Base-by-base conservation (phyloP, 306 rosid genomes). In the Glycine soja region DNA sequence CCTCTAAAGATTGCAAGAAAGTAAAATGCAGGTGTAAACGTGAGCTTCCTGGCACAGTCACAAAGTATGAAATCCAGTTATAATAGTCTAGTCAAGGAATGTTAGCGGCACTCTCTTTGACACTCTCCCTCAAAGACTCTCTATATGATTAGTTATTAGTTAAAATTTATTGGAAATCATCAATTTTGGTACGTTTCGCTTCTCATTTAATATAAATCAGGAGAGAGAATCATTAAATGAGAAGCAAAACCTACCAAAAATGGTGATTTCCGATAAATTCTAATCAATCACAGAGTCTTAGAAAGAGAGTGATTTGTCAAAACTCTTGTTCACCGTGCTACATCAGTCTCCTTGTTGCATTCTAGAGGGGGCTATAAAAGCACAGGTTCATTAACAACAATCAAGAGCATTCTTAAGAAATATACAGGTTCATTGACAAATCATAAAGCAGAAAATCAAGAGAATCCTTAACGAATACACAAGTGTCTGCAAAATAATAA, bases 351-450 rank as follows among this genome's bases (percentile, higher is more conserved):
- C 46, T 58, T 24, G 47, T 63, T 40, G 47, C 47, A 78, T 19
- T 68, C 70, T 32, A 13, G 43, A 4, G 34, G 67, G 76, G 52
- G 12, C 11, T 30, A 53, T 45, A 59, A 34, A 80, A 43, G 30
- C 32, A 45, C 13, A 84, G 57, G 50, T 51, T 62, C 30, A 14
- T 30, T 19, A 47, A 48, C 51, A 18, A 62, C 75, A 52, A 76
- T 54, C 52, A 76, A 61, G 45, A 24, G 57, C 9, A 66, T 38
- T 15, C 15, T 36, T 65, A 15, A 63, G 61, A 47, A 66, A 61
- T 57, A 81, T 59, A 70, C 53, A 24, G 18, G n/a, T 71, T 46
- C 3, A 42, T 51, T 16, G 73, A 58, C 67, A 78, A 71, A 58
- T 46, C 52, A 54, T 34, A 77, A 65, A 72, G 43, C 40, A 36